Evolutionary conservation across 192 early-diverging fungal species (phyloP).

Genomic region (Lobosporangium transversale): DNA sequence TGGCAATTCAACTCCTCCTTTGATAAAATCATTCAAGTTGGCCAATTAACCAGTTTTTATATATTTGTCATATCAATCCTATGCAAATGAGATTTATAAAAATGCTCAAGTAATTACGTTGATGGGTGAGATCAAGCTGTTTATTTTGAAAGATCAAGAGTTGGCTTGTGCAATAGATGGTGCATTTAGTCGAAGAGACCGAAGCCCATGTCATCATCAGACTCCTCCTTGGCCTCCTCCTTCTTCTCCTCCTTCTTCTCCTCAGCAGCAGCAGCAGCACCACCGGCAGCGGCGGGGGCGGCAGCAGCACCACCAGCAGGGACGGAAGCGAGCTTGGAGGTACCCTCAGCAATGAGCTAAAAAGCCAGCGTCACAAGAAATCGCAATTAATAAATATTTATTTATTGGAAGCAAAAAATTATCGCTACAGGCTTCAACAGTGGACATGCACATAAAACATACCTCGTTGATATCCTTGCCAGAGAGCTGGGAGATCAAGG

Average conservation of each 20-base stretch:
- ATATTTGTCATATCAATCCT: too few species aligned
- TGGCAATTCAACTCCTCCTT: too few species aligned
- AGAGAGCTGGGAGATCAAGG: slow-evolving; percentile 83
- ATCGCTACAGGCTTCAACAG: too few species aligned
- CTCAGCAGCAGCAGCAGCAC: slow-evolving; percentile 56
- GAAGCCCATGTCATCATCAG: slow-evolving; percentile 94
- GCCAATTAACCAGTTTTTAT: too few species aligned
- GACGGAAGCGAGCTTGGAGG: slow-evolving; percentile 92
- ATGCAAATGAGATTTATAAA: too few species aligned
- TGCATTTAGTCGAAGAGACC: slow-evolving; percentile 95
- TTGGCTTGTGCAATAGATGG: slow-evolving; percentile 2
- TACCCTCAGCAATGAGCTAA: slow-evolving; percentile 92
- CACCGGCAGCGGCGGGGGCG: slow-evolving; percentile 70
- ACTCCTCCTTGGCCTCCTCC: slow-evolving; percentile 93
- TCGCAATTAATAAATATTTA: too few species aligned
- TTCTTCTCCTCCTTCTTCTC: slow-evolving; percentile 75
- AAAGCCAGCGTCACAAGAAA: neutral
- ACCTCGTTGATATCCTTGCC: slow-evolving; percentile 93
- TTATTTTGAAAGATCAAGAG: slow-evolving; percentile 19
- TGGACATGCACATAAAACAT: too few species aligned
- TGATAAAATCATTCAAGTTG: too few species aligned
- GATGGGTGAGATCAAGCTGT: slow-evolving; percentile 32
- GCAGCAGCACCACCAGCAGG: slow-evolving; percentile 86
- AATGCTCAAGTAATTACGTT: too few species aligned
- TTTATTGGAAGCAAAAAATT: slow-evolving; percentile 1